phyloP scores from a whole-genome alignment of 2,329 filamentous ascomycete species.

The Diplodia scrobiculata region DNA sequence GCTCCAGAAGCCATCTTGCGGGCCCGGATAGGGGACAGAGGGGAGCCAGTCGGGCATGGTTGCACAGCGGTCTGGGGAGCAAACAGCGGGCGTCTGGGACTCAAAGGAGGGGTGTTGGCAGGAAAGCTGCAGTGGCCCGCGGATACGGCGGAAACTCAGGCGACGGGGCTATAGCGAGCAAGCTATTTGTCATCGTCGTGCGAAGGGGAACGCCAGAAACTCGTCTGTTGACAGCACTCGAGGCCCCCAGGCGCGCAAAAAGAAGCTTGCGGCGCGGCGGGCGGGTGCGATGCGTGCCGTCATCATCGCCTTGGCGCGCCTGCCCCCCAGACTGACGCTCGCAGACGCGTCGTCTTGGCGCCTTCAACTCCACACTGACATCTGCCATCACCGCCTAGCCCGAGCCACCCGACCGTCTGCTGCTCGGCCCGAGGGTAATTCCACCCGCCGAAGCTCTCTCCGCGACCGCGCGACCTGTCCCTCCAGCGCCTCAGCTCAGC shows the following conservation, averaged over 20 bases:
- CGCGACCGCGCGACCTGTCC: conserved; percentile 1
- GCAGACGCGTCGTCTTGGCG: neutral
- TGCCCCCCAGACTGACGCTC: neutral
- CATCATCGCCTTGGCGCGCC: conserved; percentile 16
- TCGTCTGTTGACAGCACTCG: neutral
- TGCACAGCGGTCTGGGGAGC: conserved; percentile 9
- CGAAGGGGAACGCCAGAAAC: neutral
- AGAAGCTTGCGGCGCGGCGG: conserved; percentile 1
- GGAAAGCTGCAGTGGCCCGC: conserved; percentile 14
- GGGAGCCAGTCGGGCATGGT: conserved; percentile 46
- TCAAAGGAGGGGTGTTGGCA: conserved; percentile 3
- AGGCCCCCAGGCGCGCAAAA: neutral
- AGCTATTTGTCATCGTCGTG: conserved; percentile 25
- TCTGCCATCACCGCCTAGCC: conserved; percentile 1
- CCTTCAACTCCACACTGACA: neutral
- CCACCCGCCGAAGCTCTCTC: conserved; percentile 13
- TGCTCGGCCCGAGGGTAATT: conserved; percentile 27
- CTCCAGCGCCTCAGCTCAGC: neutral
- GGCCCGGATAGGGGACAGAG: conserved; percentile 54
- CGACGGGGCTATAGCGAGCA: conserved; percentile 16
- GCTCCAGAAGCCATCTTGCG: conserved; percentile 64
- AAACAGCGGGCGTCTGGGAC: neutral
- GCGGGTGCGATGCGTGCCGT: conserved; percentile 19
- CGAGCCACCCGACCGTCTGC: conserved; percentile 8
- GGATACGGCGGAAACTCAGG: conserved; percentile 24